Base-by-base conservation (phyloP, 768 basidiomycete species). In the Pleurotus cornucopiae region DNA sequence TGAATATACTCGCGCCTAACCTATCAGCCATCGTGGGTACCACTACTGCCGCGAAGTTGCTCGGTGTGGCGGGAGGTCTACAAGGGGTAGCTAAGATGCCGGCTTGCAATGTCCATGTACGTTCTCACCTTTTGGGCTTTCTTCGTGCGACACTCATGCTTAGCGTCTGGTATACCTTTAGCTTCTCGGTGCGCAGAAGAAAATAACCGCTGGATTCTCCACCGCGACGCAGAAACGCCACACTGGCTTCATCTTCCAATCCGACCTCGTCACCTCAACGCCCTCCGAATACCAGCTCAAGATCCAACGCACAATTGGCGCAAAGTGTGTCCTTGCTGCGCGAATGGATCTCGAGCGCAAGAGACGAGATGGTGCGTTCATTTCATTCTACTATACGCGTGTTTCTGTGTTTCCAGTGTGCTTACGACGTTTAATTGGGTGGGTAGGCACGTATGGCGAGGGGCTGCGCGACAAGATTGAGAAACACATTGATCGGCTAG, bases 21-120 rank as follows among this genome's bases (percentile, higher is more conserved):
- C 84, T 99, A 68, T 96, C 94, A 66, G 89, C 91, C 71, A 97
- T 99, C 73, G 92, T 98, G 75, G 96, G 97, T 71, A 97, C 97
- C 57, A 94, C 91, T 64, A 96, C 94, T 79, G 97, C 97, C 54
- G 97, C 97, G 46, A 99, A 99, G 78, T 75, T 99, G 53, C 85
- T 99, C 40, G 97, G 97, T 68, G 92, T 98, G 52, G 94, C 97
- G 40, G 97, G 97, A 56, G 97, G 97, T 56, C 80, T 99, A 21
- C 81, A 79, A 43, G 92, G 90, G 0, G 81, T 98, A 37, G 89
- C 90, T 44, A 94, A 95, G 70, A 94, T 97, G 84, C 97, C 97
- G 11, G 77, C 91, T 5, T 94, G 94, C 69, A 98, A 98, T 70
- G 91, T 96, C 58, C 89, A 94, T 74, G 94, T 96, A 64, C 51